These are phyloP conservation scores for Hypoxylon perforatum DNA, from an alignment of 495 filamentous ascomycete genomes.

Conservation along the genomic window DNA sequence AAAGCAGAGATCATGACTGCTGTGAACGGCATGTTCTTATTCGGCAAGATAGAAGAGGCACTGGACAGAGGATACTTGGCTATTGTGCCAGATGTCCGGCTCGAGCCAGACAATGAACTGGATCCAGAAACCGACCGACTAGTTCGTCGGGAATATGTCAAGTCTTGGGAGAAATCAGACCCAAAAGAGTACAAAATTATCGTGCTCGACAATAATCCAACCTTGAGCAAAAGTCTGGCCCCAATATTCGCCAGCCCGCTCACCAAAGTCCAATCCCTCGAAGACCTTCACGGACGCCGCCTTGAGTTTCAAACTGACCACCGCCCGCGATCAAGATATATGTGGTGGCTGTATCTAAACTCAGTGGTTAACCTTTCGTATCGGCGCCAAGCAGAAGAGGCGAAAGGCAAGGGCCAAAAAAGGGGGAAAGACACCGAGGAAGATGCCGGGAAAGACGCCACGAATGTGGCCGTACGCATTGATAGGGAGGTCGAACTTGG, in stretches of 20 bases:
- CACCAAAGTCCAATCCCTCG: neutral
- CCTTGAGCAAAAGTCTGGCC: neutral
- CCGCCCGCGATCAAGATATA: constrained; percentile 6
- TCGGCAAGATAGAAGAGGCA: neutral
- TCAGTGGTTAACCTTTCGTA: constrained; percentile 7
- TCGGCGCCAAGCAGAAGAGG: neutral
- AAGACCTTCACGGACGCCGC: constrained; percentile 16
- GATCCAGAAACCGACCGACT: neutral
- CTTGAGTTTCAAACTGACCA: neutral
- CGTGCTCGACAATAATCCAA: neutral
- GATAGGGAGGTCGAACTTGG: neutral
- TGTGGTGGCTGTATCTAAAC: constrained; percentile 17
- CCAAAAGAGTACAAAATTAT: constrained; percentile 5
- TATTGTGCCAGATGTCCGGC: constrained; percentile 1
- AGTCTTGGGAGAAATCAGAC: constrained; percentile 2
- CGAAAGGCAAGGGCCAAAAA: too few species aligned
- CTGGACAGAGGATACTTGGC: neutral
- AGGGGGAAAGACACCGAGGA: too few species aligned
- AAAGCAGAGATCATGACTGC: neutral
- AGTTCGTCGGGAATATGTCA: neutral
- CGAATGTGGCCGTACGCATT: neutral
- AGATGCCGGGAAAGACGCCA: too few species aligned
- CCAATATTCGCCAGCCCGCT: neutral
- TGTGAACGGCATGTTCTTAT: neutral
- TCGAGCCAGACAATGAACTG: neutral